Conservation (phyloP, 2,329 filamentous ascomycete species). For the Drechslerella dactyloides region DNA sequence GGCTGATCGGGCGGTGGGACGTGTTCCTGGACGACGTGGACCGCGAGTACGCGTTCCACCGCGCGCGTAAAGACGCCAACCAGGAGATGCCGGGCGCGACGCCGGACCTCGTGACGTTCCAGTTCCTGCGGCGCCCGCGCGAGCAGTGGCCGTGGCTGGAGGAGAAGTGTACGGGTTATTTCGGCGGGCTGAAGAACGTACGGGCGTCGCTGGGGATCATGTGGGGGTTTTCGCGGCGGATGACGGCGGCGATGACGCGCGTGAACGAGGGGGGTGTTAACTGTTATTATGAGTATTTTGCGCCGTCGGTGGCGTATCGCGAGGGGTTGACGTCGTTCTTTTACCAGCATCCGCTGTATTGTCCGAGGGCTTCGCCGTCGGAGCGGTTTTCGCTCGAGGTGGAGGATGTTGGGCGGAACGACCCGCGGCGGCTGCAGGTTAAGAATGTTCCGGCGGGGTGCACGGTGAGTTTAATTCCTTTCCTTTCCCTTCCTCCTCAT, state of each 20-base stretch:
- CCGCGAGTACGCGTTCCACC: conserved; percentile 21
- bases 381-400: conserved; percentile 11
- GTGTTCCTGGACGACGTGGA: conserved; percentile 16
- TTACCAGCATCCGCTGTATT: conserved; percentile 46
- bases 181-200: conserved; percentile 17
- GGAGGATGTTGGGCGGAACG: conserved; percentile 31
- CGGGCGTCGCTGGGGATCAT: conserved; percentile 22
- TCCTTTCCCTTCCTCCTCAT: not conserved
- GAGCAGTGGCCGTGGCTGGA: conserved; percentile 16
- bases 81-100: conserved; percentile 26
- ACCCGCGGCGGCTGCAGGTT: conserved; percentile 32
- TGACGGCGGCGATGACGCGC: conserved; percentile 31
- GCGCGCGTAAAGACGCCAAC: conserved; percentile 4
- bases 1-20: conserved; percentile 30
- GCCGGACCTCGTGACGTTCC: conserved; percentile 18
- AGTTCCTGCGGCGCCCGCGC: not conserved
- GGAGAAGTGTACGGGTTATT: conserved; percentile 8
- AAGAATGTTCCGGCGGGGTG: conserved; percentile 23
- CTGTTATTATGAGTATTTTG: conserved; percentile 45
- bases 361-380: conserved; percentile 9
- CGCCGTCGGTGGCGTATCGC: conserved; percentile 27
- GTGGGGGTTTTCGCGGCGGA: conserved; percentile 41
- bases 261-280: conserved; percentile 24
- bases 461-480: conserved; percentile 23
- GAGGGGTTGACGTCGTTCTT: conserved; percentile 36